Base-by-base conservation (phyloP, 352 stramenopile species). In the Globisporangium canariense region DNA sequence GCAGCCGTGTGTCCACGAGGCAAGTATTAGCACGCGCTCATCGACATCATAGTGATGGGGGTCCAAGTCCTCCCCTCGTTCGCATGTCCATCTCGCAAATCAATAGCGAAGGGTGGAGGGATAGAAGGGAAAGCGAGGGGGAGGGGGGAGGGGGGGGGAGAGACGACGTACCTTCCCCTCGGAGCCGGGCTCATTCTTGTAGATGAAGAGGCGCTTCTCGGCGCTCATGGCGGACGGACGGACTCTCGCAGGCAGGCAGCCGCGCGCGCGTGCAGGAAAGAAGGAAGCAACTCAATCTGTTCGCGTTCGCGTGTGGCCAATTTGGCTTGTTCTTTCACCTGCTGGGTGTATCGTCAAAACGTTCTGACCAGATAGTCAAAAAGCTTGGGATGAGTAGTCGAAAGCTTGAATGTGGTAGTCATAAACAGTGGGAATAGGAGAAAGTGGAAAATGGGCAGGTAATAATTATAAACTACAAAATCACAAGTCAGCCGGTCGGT, bases 201-300 rank as follows among this genome's bases (percentile, higher is more conserved):
- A 92, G 68, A 94, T 92, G 63, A 94, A 92, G 41, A 94, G 73
- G 40, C 86, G 80, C 82, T 90, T 94, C 58, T 94, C 86, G 65
- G 69, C 57, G 60, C 75, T 90, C 81, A 93, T 91, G 32, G 32
- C 25, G 49, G 20, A 41, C 30, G 51, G 28, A 25, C 25, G 13
- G 20, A 9, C 18, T 45, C 40, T 16, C 13, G 49, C 32, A 36
- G 32, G 32, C 32, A 14, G 36, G 11, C 36, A 22, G 2, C 1
- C 9, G 46, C 36, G 28, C 36, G 18, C 9, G 38, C n/a, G 14
- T 22, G 25, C 13, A n/a, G 6, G 22, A 25, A 13, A 32, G 25
- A 7, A 40, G 34, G 34, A 40, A 41, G 28, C 50, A 9, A 32
- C 16, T 54, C 22, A 16, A 50, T 54, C 47, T 25, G 22, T 25